Percentiles rank a stretch among this genome's conserved stretches.
These are phyloP conservation scores for Oemleria cerasiformis DNA, from an alignment of 306 rosid species.

Conservation along the genomic window DNA sequence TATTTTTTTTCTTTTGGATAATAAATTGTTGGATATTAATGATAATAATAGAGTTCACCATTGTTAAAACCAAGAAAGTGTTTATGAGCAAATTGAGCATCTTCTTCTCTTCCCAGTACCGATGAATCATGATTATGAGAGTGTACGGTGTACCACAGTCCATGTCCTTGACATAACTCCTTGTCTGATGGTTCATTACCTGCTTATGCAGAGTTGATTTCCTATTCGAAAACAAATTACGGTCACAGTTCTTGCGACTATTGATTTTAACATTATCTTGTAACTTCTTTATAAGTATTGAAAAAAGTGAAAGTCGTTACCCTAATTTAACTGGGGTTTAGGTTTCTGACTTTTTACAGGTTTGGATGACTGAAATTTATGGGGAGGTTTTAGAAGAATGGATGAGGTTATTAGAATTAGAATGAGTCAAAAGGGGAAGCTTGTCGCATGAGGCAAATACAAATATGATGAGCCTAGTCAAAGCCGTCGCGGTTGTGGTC, in stretches of 20 bases:
- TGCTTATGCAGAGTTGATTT: no score
- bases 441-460: not conserved
- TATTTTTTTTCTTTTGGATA: not conserved
- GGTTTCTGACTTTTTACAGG: no score
- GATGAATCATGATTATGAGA: not conserved
- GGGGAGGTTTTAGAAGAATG: not conserved
- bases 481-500: not conserved
- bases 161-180: not conserved
- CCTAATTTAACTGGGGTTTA: no score
- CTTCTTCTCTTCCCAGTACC: not conserved
- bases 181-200: no score
- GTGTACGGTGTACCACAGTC: not conserved
- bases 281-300: no score
- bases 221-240: no score
- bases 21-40: conserved; percentile 8
- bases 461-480: not conserved
- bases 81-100: conserved; percentile 2
- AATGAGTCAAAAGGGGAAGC: not conserved
- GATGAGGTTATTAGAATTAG: not conserved
- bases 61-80: not conserved
- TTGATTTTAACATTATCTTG: no score
- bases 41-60: no score
- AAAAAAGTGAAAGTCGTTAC: no score
- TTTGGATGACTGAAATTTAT: no score
- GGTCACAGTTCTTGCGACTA: no score